Evolutionary conservation across 2,329 filamentous ascomycete species (phyloP).

Genomic region (Aspergillus vadensis): DNA sequence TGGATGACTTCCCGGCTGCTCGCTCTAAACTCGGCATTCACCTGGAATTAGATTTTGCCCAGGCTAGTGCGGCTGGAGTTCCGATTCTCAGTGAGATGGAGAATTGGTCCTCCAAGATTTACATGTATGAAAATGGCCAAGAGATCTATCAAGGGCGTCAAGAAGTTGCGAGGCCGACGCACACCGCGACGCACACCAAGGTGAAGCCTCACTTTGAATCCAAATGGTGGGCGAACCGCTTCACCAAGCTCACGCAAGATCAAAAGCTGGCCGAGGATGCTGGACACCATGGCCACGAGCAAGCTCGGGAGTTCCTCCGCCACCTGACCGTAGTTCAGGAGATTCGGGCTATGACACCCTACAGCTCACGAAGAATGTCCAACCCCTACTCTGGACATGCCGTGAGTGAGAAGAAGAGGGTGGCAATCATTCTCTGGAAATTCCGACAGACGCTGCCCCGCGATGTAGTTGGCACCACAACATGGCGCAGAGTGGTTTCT

Average conservation of each 20-base stretch:
- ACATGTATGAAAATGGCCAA: conserved; percentile 44
- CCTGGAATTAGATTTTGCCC: conserved; percentile 45
- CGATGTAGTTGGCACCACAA: conserved; percentile 47
- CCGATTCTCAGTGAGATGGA: conserved; percentile 39
- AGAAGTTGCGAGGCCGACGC: conserved; percentile 36
- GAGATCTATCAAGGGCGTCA: conserved; percentile 35
- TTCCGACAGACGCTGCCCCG: conserved; percentile 46
- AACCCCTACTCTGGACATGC: conserved; percentile 29
- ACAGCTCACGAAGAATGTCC: conserved; percentile 29
- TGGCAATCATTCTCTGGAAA: conserved; percentile 50
- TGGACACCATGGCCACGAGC: conserved; percentile 37
- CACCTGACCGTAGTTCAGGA: conserved; percentile 51
- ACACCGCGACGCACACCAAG: conserved; percentile 42
- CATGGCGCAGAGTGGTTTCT: conserved; percentile 48
- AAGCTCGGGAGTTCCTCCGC: conserved; percentile 40
- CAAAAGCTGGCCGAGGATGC: conserved; percentile 42
- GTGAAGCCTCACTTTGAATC: conserved; percentile 48
- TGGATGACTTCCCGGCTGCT: conserved; percentile 46
- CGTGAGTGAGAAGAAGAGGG: conserved; percentile 37
- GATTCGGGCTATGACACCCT: conserved; percentile 38
- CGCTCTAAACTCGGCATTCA: conserved; percentile 46
- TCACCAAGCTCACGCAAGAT: conserved; percentile 45
- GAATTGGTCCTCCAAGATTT: conserved; percentile 48
- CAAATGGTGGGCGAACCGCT: conserved; percentile 48
- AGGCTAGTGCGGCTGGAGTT: conserved; percentile 35